Percentiles rank a stretch among this genome's conserved stretches.
Evolutionary conservation across 1,139 yeast genomes (phyloP).

Genomic region (Magnusiomyces starmeri): DNA sequence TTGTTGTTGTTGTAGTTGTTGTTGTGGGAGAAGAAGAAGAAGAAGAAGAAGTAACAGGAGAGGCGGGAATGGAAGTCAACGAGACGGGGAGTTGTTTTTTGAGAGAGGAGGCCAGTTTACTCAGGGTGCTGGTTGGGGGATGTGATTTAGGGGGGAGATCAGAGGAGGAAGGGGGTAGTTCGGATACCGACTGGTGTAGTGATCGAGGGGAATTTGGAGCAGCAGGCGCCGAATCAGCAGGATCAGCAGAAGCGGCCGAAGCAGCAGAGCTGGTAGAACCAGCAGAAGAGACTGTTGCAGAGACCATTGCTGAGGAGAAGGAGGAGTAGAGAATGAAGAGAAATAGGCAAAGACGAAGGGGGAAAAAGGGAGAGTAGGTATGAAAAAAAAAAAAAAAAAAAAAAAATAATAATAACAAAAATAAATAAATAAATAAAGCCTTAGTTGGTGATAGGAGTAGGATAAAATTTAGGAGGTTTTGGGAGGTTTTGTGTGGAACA

Average conservation of each 20-base stretch:
- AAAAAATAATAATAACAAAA: too few species aligned
- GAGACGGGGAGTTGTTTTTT: neutral
- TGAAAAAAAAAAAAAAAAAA: too few species aligned
- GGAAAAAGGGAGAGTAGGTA: neutral
- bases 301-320: neutral
- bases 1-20: neutral
- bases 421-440: too few species aligned
- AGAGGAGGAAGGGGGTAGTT: neutral
- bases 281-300: neutral
- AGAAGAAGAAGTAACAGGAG: neutral
- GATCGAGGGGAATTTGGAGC: too few species aligned
- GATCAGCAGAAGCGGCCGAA: too few species aligned
- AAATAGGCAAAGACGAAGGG: neutral
- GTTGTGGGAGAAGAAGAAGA: neutral
- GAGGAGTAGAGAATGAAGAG: neutral
- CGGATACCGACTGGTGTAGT: neutral
- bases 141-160: neutral
- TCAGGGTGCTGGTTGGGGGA: neutral
- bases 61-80: neutral
- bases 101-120: neutral
- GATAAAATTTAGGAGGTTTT: too few species aligned
- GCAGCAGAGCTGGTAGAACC: too few species aligned
- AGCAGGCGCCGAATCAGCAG: too few species aligned
- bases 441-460: too few species aligned
- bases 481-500: too few species aligned